These are phyloP conservation scores for Fusarium sp. DNA, from an alignment of 2,329 filamentous ascomycete genomes.

Conservation along the genomic window DNA sequence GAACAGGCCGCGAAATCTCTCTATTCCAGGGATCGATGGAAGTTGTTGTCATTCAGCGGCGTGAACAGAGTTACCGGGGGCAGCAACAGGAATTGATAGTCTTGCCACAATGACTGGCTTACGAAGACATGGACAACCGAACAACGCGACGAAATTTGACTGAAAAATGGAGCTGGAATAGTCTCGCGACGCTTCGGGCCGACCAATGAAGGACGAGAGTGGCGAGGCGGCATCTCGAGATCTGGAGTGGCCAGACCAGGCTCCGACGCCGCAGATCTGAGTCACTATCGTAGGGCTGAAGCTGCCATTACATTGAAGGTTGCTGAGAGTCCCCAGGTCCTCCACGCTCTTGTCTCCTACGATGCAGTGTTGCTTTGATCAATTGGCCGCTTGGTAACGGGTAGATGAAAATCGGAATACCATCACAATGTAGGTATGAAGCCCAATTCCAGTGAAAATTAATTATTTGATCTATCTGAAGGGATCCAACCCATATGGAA, in stretches of 20 bases:
- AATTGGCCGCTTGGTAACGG: too few species aligned
- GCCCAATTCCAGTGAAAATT: accelerated
- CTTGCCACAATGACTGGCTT: too few species aligned
- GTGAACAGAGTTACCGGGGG: background rate
- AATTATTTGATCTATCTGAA: accelerated
- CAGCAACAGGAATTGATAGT: accelerated
- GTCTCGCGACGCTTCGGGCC: background rate
- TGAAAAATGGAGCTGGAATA: background rate
- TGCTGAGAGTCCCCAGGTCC: background rate
- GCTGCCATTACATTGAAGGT: accelerated
- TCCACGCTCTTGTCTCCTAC: background rate
- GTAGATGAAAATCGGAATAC: accelerated
- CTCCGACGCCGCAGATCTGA: background rate
- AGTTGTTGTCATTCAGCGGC: too few species aligned
- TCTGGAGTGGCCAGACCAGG: background rate
- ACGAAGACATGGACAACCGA: accelerated
- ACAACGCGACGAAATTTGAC: background rate
- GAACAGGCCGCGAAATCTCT: background rate
- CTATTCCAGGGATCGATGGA: background rate
- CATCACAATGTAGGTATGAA: background rate
- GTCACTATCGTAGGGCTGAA: background rate
- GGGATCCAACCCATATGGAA: accelerated
- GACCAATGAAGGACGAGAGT: background rate
- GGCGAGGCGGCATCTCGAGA: background rate
- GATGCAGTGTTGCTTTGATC: too few species aligned